Base-by-base conservation (phyloP, 208 protist species). In the Tritrichomonas foetus region DNA sequence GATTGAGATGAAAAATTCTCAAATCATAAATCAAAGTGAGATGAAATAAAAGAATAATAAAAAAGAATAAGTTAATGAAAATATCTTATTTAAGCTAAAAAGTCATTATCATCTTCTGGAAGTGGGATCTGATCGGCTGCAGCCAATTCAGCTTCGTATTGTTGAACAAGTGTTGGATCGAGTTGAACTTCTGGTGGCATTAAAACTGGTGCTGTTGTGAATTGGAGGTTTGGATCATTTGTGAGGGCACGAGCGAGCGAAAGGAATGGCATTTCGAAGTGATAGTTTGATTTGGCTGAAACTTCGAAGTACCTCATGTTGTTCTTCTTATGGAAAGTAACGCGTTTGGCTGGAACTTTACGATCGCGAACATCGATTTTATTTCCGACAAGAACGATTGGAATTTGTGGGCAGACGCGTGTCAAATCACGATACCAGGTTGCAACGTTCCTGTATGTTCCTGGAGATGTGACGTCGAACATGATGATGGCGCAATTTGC, bases 191-290 rank as follows among this genome's bases (percentile, higher is more conserved):
- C 96, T 33, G 96, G 94, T 66, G 97, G 96, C 57, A 55, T 50
- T 8, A 97, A 95, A 57, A 96, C 96, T 55, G 96, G 96, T 47
- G 93, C 96, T 96, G 98, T 94, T 36, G 97, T 97, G 93, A 99
- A 98, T 55, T 96, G 93, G 50, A 99, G 97, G 66, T 99, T 97
- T 93, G 95, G 95, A 95, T 99, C 97, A 95, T 74, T 74, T 36
- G 96, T 96, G 39, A 99, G 97, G 95, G 98, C 98, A 96, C 98
- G 98, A 57, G 98, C 97, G 33, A 99, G 97, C 97, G 97, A 99
- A 47, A 99, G 96, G 96, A 99, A 99, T 49, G 99, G 99, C 97
- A 99, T 99, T 97, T 99, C 99, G 95, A 99, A 99, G 94, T 99
- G 99, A 61, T 99, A 99, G 97, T 99, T 99, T 50, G 97, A 98